Evolutionary conservation across 768 basidiomycete species (phyloP), one percentile per base, ranked within the genome.

Genomic region (Austroboletus eburneus): DNA sequence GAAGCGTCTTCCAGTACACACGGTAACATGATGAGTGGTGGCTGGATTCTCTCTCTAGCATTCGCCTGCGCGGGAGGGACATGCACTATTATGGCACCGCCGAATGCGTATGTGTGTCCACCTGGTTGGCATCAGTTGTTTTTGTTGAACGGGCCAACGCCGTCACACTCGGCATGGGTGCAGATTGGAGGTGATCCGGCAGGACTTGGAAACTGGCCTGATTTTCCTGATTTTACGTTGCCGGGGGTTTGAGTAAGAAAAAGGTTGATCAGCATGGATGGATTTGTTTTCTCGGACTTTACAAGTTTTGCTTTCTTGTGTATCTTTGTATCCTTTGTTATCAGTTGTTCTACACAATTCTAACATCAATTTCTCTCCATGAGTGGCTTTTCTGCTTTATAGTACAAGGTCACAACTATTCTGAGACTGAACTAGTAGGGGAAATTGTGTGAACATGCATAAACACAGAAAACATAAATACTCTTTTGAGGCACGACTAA

Each of bases 71-170:
- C 74, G 2, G 88, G 84, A 14, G 83, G 76, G 39, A 80, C 77
- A 2, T 85, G 93, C 57, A 84, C 82, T 7, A 83, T 96, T 56
- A 78, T 79, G 6, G 83, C 87, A 0, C 89, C 88, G 9, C 87
- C 87, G 0, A 81, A 87, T 55, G 68, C 77, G 9, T 68, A 69
- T 51, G 69, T 90, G 9, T 79, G 77, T 16, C 87, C 88, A 14
- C 88, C 87, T 0, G 84, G 80, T 5, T 90, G 87, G 82, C 78
- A 82, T 46, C 83, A 85, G 60, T 57, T 91, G 9, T 91, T 84
- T 59, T 71, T 91, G 38, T 69, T 91, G 23, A 87, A 89, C 43
- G 86, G 86, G 1, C 81, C 85, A 23, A 87, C 86, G 4, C 88
- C 89, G 3, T 87, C 84, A 21, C 76, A 80, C 52, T 85, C 86